Percentiles rank a stretch among this genome's conserved stretches.
Evolutionary conservation across 2,329 filamentous ascomycete species (phyloP).

Genomic region (Xylariaceae sp.): DNA sequence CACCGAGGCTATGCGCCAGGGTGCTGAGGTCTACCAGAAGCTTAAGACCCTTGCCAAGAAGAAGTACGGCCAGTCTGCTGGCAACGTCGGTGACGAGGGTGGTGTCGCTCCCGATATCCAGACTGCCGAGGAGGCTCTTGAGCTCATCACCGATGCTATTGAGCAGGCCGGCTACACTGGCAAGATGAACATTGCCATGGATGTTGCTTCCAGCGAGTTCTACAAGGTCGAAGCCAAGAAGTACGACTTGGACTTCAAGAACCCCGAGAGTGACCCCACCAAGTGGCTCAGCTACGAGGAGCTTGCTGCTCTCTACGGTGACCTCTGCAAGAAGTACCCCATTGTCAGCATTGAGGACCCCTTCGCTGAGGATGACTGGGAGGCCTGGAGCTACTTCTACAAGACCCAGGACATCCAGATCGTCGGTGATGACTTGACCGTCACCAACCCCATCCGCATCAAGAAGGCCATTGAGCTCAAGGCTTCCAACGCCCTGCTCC

Average conservation of each 20-base stretch:
- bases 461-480: conserved; percentile 99
- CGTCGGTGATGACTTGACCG: conserved; percentile 96
- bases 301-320: conserved; percentile 85
- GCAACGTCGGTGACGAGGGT: conserved; percentile 99
- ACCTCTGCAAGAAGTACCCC: conserved; percentile 88
- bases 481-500: conserved; percentile 94
- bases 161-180: conserved; percentile 93
- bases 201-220: conserved; percentile 98
- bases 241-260: conserved; percentile 99
- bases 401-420: conserved; percentile 98
- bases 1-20: conserved; percentile 92
- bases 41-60: conserved; percentile 97
- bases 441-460: conserved; percentile 98
- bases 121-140: conserved; percentile 91
- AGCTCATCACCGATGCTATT: conserved; percentile 91
- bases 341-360: conserved; percentile 99
- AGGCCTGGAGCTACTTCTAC: conserved; percentile 99
- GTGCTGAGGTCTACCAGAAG: conserved; percentile 96
- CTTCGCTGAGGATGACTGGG: conserved; percentile 99
- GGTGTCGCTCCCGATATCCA: conserved; percentile 99
- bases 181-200: conserved; percentile 97
- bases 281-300: conserved; percentile 99
- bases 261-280: conserved; percentile 88
- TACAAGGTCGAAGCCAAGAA: conserved; percentile 98
- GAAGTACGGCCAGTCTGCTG: conserved; percentile 98